Conservation (phyloP, 805 yeast genomes). For the Candida railenensis region DNA sequence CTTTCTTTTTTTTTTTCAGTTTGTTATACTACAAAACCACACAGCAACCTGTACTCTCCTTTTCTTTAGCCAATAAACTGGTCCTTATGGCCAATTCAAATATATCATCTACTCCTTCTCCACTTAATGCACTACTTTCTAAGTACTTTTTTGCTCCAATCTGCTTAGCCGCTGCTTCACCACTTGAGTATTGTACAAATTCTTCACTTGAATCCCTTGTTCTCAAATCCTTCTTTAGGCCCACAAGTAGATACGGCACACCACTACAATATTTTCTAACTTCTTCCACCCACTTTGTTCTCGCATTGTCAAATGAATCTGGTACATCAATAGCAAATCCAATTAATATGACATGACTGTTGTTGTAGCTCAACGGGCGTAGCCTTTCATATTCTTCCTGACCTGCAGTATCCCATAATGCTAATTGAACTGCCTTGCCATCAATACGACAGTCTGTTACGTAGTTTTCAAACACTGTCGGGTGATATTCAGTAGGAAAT, state of each 20-base stretch:
- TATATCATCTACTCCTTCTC: conserved; percentile 93
- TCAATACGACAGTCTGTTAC: conserved; percentile 93
- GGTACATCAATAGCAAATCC: conserved; percentile 85
- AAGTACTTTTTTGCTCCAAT: conserved; percentile 83
- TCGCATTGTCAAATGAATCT: conserved; percentile 81
- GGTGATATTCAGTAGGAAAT: conserved; percentile 89
- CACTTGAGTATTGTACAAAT: conserved; percentile 57
- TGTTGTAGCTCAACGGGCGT: conserved; percentile 83
- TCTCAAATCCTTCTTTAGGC: conserved; percentile 81
- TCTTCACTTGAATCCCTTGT: conserved; percentile 33
- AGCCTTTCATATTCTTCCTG: conserved; percentile 93
- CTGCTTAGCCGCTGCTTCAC: conserved; percentile 66
- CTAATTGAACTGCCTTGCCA: conserved; percentile 85
- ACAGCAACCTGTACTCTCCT: conserved; percentile 32
- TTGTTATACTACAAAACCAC: conserved; percentile 26
- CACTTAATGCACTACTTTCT: conserved; percentile 90
- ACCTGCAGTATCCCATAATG: conserved; percentile 96
- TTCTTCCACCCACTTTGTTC: conserved; percentile 84
- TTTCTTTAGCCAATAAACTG: conserved; percentile 50
- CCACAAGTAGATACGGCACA: conserved; percentile 76
- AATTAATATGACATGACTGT: conserved; percentile 81
- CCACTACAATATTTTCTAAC: conserved; percentile 77
- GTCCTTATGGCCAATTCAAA: conserved; percentile 90
- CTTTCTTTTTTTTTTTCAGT: neutral
- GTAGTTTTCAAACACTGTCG: conserved; percentile 92